Conservation (phyloP, 1,139 yeast species). For the Scheffersomyces parashehatae region DNA sequence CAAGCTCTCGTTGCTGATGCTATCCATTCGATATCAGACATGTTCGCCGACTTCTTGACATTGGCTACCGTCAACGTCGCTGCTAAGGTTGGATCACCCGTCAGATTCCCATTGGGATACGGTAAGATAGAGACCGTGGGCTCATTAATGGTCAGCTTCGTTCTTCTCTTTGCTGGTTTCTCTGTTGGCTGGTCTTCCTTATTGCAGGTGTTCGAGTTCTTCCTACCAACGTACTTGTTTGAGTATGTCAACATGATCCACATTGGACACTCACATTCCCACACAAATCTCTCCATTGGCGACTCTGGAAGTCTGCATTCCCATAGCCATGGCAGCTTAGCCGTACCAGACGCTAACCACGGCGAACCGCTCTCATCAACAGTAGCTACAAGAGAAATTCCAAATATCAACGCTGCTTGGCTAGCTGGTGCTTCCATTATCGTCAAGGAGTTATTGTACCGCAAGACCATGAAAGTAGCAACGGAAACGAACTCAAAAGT, state of each 20-base stretch:
- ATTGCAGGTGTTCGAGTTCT: constrained; percentile 66
- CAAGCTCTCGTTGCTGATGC: constrained; percentile 95
- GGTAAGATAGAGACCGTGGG: constrained; percentile 95
- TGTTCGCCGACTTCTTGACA: constrained; percentile 86
- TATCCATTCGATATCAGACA: constrained; percentile 85
- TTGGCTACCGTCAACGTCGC: constrained; percentile 86
- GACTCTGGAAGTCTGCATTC: constrained; percentile 10
- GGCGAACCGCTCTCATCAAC: constrained; percentile 9
- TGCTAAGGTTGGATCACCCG: constrained; percentile 58
- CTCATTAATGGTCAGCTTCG: constrained; percentile 80
- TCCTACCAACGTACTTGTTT: constrained; percentile 55
- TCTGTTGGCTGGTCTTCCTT: constrained; percentile 90
- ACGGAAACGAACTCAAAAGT: constrained; percentile 78
- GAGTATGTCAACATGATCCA: constrained; percentile 48
- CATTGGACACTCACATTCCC: constrained; percentile 56
- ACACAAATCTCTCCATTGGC: constrained; percentile 18
- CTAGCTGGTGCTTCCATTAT: constrained; percentile 85
- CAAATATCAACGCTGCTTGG: constrained; percentile 94
- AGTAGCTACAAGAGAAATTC: constrained; percentile 34
- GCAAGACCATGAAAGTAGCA: constrained; percentile 81
- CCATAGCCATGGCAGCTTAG: constrained; percentile 13
- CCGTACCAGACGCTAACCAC: constrained; percentile 15
- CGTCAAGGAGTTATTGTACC: constrained; percentile 83
- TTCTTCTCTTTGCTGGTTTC: constrained; percentile 82
- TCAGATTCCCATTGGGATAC: constrained; percentile 78